phyloP scores from a whole-genome alignment of 2,329 filamentous ascomycete species.

The Fusarium oligoseptatum region DNA sequence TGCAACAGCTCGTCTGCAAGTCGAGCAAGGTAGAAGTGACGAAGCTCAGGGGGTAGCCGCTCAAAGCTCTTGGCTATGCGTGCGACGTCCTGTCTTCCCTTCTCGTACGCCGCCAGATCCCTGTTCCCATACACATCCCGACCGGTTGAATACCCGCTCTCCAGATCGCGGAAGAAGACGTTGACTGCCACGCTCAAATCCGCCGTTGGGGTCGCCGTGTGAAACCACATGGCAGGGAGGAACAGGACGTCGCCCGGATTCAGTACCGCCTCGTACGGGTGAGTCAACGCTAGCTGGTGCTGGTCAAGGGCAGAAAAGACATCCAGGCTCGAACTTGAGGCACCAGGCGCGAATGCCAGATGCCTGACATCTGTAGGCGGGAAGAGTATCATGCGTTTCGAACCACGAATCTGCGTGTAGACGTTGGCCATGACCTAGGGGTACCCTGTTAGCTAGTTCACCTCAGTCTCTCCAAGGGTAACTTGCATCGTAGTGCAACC shows the following conservation, averaged over 20 bases:
- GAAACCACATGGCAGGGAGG: slow-evolving; percentile 86
- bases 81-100: slow-evolving; percentile 78
- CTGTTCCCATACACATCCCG: slow-evolving; percentile 90
- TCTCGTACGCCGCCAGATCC: slow-evolving; percentile 87
- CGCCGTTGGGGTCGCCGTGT: slow-evolving; percentile 74
- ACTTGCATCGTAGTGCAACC: slow-evolving; percentile 87
- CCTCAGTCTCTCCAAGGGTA: background rate
- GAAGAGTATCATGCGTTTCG: slow-evolving; percentile 81
- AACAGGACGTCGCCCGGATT: slow-evolving; percentile 82
- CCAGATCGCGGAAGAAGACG: slow-evolving; percentile 84
- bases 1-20: slow-evolving; percentile 75
- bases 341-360: slow-evolving; percentile 79
- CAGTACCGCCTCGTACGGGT: slow-evolving; percentile 76
- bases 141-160: slow-evolving; percentile 76
- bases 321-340: slow-evolving; percentile 83
- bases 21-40: slow-evolving; percentile 81
- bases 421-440: slow-evolving; percentile 85
- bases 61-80: slow-evolving; percentile 75
- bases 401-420: slow-evolving; percentile 82
- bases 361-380: slow-evolving; percentile 80
- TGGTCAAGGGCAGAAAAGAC: slow-evolving; percentile 69
- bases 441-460: background rate
- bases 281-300: slow-evolving; percentile 60
- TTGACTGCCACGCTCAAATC: slow-evolving; percentile 84
- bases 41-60: slow-evolving; percentile 73